Evolutionary conservation across 2,329 filamentous ascomycete genomes (phyloP), one percentile per base, ranked within the genome.

Genomic region (Cryphonectria parasitica): DNA sequence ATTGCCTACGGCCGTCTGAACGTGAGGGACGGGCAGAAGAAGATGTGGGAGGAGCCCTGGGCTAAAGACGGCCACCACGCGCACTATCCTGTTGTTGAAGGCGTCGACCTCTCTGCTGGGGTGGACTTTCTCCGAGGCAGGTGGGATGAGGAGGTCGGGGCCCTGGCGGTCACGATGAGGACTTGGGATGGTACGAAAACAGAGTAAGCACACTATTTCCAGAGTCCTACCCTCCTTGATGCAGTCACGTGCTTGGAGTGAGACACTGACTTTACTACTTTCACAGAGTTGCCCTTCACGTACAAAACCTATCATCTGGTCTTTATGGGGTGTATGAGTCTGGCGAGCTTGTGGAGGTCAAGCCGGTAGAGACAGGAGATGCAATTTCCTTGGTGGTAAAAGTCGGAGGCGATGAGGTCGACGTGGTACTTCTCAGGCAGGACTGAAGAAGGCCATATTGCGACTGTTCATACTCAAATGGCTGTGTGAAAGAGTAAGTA

Each of bases 1-100:
- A 77, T 82, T 68, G 80, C 76, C 0, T 82, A 82, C 62, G 76
- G 76, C 6, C 72, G 80, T 28, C 72, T 82, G 28, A 81, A 82
- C 69, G 77, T 82, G 15, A 67, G 73, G 5, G 76, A 80, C 70
- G 80, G 81, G 17, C 78, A 79, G 74, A 78, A 75, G 72, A 78
- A 68, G 52, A 79, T 81, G 75, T 82, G 75, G 74, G 78, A 79
- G 41, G 28, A 69, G n/a, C 78, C 79, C 0, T 79, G 78, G 76
- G 75, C 74, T 0, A 67, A 65, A 19, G 74, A 78, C 25, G 67
- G 67, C 2, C 67, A 69, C n/a, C 67, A 69, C 17, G 52, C 36
- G 4, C 31, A 22, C 7, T 69, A 69, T 25, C 67, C 67, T 7
- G 34, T 49, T 36, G 28, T 69, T 19, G 67, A 69, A 5, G 67